phyloP scores from a whole-genome alignment of 129 eudicot genomes.

The Smallanthus sonchifolius region DNA sequence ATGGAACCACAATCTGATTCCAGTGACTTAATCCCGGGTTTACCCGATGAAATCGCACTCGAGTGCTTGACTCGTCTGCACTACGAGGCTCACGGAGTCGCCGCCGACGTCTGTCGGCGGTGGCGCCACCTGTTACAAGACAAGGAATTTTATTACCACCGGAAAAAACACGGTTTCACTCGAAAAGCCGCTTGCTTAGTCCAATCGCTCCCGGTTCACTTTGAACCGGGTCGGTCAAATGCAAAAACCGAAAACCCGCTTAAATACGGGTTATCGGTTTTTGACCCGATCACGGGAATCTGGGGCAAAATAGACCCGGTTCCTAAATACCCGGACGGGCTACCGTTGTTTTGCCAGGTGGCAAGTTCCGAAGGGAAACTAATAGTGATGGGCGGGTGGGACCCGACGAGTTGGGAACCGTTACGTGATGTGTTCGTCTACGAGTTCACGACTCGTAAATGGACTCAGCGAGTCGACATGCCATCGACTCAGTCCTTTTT shows the following conservation, averaged over 20 bases:
- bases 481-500: constrained; percentile 68
- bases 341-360: constrained; percentile 80
- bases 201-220: constrained; percentile 43
- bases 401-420: constrained; percentile 68
- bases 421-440: constrained; percentile 55
- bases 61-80: constrained; percentile 76
- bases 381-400: constrained; percentile 77
- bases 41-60: constrained; percentile 76
- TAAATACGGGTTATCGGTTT: constrained; percentile 52
- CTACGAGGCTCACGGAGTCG: constrained; percentile 49
- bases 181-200: constrained; percentile 48
- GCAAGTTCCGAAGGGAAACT: constrained; percentile 71
- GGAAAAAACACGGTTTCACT: constrained; percentile 49
- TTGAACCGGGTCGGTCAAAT: background rate
- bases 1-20: constrained; percentile 10
- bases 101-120: constrained; percentile 52
- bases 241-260: constrained; percentile 42
- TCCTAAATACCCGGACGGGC: constrained; percentile 55
- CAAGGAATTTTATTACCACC: constrained; percentile 52
- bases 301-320: constrained; percentile 69
- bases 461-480: constrained; percentile 63
- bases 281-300: constrained; percentile 32
- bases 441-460: constrained; percentile 66
- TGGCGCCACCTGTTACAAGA: constrained; percentile 57
- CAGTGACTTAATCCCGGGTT: constrained; percentile 57